Conservation (phyloP, 352 stramenopile species). For the Aphanomyces cochlioides region DNA sequence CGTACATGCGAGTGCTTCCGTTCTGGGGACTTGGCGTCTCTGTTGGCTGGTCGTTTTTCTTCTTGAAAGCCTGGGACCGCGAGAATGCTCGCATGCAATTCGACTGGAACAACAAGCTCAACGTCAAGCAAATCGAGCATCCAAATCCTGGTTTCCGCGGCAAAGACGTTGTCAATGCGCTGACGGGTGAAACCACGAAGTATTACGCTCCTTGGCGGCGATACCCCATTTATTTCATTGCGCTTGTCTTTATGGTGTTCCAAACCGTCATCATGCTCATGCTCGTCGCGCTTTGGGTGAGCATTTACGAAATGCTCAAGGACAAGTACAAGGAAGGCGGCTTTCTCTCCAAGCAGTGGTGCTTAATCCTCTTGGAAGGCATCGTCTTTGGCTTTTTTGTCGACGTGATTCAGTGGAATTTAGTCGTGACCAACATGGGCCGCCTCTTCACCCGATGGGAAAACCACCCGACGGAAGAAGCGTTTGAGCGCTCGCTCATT, state of each 20-base stretch:
- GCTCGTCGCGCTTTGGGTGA: conserved; percentile 82
- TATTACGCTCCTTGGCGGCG: conserved; percentile 68
- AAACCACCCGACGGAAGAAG: conserved; percentile 82
- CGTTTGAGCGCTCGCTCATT: conserved; percentile 78
- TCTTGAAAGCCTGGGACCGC: conserved; percentile 73
- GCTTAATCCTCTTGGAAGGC: conserved; percentile 73
- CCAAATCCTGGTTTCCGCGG: conserved; percentile 75
- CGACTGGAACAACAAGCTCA: conserved; percentile 46
- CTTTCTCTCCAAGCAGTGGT: conserved; percentile 83
- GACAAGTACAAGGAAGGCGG: conserved; percentile 66
- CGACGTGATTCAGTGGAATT: conserved; percentile 86
- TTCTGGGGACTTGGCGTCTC: conserved; percentile 70
- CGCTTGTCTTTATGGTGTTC: conserved; percentile 74
- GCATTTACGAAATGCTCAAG: conserved; percentile 85
- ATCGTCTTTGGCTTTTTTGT: conserved; percentile 85
- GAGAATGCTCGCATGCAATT: conserved; percentile 72
- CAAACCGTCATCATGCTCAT: conserved; percentile 85
- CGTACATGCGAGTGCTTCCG: conserved; percentile 80
- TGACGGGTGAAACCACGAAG: conserved; percentile 66
- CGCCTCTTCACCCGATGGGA: conserved; percentile 84
- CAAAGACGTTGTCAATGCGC: conserved; percentile 57
- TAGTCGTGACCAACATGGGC: conserved; percentile 85
- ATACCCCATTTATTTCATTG: conserved; percentile 68
- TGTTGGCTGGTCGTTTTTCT: conserved; percentile 76
- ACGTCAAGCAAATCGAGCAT: conserved; percentile 83